Base-by-base conservation (phyloP, 73 alveolate genomes). In the Symbiodinium natans region DNA sequence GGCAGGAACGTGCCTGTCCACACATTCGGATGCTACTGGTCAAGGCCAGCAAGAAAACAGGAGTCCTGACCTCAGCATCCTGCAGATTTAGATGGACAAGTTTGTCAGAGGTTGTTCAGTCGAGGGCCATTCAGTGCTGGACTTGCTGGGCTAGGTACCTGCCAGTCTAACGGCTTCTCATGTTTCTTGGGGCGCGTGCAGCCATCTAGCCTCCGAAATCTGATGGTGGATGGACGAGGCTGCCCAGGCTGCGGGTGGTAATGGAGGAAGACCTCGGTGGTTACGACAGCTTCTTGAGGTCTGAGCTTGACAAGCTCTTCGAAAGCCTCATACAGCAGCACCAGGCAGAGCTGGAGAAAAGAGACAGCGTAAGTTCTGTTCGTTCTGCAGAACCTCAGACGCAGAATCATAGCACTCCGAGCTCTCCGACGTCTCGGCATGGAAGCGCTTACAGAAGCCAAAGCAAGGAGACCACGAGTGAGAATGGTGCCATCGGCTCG, bases 1-100 rank as follows among this genome's bases (percentile, higher is more conserved):
- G 52, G 23, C 27, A 85, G 93, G 93, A 85, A 5, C 80, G 82
- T 4, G 93, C 93, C 31, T 82, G 82, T 48, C 93, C 93, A 25
- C 93, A 85, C 82, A 34, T 85, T 68, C 93, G 63, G 52, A 39
- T 85, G 80, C 36, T 85, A 41, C 82, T 85, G 52, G 43, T 39
- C 56, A 10, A 46, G 36, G 82, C 41, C 41, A 46, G 48, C 25
- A 25, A 75, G 36, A 63, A 25, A 6, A 0, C 80, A 23, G 80
- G 80, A 27, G 80, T 63, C 38, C 38, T 29, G 80, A 63, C 9
- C 80, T 63, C 80, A 63, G 80, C 33, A n/a, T n/a, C n/a, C n/a
- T n/a, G n/a, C n/a, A n/a, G n/a, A n/a, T n/a, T n/a, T n/a, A n/a
- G n/a, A n/a, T n/a, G n/a, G n/a, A n/a, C n/a, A n/a, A n/a, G n/a